Percentiles rank a stretch among this genome's conserved stretches.
Conservation (phyloP, 2,329 filamentous ascomycete genomes). For the Botrytis aclada region DNA sequence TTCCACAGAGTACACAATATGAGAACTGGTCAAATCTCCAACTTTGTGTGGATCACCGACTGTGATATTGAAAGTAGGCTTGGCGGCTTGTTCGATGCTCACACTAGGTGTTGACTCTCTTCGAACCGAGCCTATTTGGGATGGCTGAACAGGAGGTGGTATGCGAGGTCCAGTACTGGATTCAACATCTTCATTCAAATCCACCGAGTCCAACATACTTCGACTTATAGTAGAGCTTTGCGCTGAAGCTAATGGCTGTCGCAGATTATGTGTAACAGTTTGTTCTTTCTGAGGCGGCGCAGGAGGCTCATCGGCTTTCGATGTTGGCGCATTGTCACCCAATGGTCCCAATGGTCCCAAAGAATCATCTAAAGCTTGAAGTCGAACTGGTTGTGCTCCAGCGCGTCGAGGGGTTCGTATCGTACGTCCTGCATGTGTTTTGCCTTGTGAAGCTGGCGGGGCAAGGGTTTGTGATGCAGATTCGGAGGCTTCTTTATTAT, state of each 20-base stretch:
- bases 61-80: conserved; percentile 83
- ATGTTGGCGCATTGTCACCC: conserved; percentile 45
- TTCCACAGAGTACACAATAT: conserved; percentile 94
- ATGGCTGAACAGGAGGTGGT: conserved; percentile 62
- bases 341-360: conserved; percentile 73
- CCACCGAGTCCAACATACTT: conserved; percentile 61
- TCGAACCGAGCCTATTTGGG: conserved; percentile 50
- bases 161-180: conserved; percentile 53
- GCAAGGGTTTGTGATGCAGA: conserved; percentile 22
- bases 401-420: conserved; percentile 52
- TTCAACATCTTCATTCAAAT: conserved; percentile 65
- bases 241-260: conserved; percentile 41
- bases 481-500: conserved; percentile 26
- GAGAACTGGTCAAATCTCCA: conserved; percentile 91
- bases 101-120: conserved; percentile 69
- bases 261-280: conserved; percentile 57
- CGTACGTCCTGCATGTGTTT: conserved; percentile 31
- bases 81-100: conserved; percentile 87
- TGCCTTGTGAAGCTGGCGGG: conserved; percentile 17
- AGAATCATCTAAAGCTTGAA: conserved; percentile 72
- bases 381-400: conserved; percentile 71
- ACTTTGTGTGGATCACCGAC: conserved; percentile 98
- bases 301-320: conserved; percentile 56
- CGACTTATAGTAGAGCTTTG: conserved; percentile 46
- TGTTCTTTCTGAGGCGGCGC: conserved; percentile 67